These are phyloP conservation scores for Chlorokybus atmophyticus DNA, from an alignment of 139 green algal species.

Conservation along the genomic window DNA sequence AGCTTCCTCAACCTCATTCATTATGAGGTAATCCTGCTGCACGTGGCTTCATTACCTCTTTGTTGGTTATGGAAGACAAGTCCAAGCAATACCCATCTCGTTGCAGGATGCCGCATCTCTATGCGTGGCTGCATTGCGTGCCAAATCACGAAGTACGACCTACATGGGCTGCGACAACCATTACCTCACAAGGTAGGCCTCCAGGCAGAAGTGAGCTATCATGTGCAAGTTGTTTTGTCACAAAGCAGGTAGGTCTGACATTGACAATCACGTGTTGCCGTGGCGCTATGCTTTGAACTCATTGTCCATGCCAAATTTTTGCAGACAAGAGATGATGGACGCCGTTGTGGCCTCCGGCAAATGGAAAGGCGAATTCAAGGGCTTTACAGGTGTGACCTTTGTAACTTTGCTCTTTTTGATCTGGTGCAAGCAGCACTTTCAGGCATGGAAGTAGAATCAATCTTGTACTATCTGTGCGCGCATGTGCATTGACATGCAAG, in stretches of 20 bases:
- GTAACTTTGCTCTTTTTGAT: too few relatives aligned
- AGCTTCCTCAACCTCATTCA: constrained; percentile 89
- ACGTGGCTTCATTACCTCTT: not conserved
- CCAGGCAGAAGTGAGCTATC: not conserved
- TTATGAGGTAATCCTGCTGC: constrained; percentile 48
- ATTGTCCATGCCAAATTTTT: not conserved
- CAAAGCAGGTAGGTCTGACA: not conserved
- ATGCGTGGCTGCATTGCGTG: constrained; percentile 27
- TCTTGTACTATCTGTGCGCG: not conserved
- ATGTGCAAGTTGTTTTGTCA: not conserved
- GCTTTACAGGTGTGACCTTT: constrained; percentile 5
- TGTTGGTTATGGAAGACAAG: not conserved
- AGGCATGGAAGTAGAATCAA: not conserved
- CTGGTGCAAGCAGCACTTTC: not conserved
- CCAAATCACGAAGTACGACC: not conserved
- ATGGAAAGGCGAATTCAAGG: constrained; percentile 15
- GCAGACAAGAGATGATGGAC: constrained; percentile 26
- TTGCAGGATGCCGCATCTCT: constrained; percentile 74
- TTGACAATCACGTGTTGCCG: not conserved
- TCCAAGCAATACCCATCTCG: constrained; percentile 1
- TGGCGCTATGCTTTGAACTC: not conserved
- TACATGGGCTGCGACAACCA: constrained; percentile 36
- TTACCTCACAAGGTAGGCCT: constrained; percentile 20
- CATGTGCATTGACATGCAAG: constrained; percentile 9
- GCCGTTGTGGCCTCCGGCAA: not conserved